Conservation (phyloP, 306 rosid species). For the Echinosophora koreensis region DNA sequence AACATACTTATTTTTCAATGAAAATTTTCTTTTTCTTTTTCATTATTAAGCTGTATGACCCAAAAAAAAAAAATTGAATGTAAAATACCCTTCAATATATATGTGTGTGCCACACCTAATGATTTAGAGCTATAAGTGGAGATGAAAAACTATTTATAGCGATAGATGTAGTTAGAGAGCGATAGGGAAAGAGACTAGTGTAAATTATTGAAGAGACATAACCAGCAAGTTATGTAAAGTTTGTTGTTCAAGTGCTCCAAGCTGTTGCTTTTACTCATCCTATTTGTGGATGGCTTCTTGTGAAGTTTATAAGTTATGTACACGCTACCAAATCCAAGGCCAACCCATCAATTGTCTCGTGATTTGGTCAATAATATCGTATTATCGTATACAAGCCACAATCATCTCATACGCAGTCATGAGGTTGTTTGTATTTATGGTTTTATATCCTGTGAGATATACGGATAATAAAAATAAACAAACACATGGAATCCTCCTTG, state of each 20-base stretch:
- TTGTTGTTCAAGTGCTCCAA: constrained; percentile 33
- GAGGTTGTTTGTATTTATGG: neutral
- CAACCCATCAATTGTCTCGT: neutral
- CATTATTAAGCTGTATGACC: no score
- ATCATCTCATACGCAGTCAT: neutral
- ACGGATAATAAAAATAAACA: no score
- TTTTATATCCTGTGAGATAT: no score
- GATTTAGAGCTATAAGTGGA: neutral
- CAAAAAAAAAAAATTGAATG: no score
- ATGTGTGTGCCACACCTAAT: neutral
- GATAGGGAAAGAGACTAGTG: constrained; percentile 34
- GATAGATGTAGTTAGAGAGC: neutral
- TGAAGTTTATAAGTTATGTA: constrained; percentile 20
- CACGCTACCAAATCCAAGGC: constrained; percentile 1
- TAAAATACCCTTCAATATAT: no score
- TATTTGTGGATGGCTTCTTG: constrained; percentile 13
- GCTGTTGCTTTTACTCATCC: constrained; percentile 42
- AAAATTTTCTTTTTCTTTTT: no score
- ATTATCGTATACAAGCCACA: neutral
- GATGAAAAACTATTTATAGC: neutral
- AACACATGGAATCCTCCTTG: no score
- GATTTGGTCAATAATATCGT: neutral
- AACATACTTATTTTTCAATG: no score
- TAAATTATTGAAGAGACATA: constrained; percentile 34
- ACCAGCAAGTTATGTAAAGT: constrained; percentile 24